Evolutionary conservation across 2,329 filamentous ascomycete species (phyloP), one percentile per base, ranked within the genome.

Genomic region (Bretziella fagacearum): DNA sequence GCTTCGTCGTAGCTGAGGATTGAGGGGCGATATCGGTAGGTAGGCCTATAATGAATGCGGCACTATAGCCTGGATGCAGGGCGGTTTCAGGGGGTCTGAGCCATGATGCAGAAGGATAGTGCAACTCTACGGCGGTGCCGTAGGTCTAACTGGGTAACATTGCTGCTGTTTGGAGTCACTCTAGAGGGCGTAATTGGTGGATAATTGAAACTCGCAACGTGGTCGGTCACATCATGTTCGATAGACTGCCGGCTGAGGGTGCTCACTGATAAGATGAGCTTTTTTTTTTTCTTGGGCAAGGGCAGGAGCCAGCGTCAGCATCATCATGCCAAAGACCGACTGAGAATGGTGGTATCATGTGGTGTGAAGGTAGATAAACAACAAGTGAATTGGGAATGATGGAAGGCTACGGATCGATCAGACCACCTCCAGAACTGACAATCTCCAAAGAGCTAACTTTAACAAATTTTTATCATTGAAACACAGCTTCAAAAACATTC

Each of bases 201-300:
- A n/a, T n/a, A 33, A n/a, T 33, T 33, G 30, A 33, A n/a, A 6
- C 30, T 15, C 5, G 13, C 20, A 20, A 8, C 35, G 13, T 7
- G 35, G 6, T 18, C 6, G 6, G 20, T 10, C n/a, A 22, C 18
- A 39, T 39, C 35, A 23, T 39, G 35, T 22, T 23, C 13, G n/a
- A 18, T 18, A 8, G 35, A 20, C 18, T 39, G 4, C 35, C 44
- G 15, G 35, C 33, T 17, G 29, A n/a, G 42, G 42, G 42, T 35
- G 29, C 22, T n/a, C 13, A 22, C 23, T 37, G 47, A 49, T 49
- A 46, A 46, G 36, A 46, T 49, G 46, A 43, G 30, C 35, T 29
- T 42, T 22, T 37, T 26, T 27, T 37, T 39, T 36, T 46, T n/a
- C 17, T 26, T 20, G 26, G 15, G 15, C 10, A 39, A 39, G 6